Conservation (phyloP, 192 early-diverging fungal genomes). For the Backusella tarrabulga region DNA sequence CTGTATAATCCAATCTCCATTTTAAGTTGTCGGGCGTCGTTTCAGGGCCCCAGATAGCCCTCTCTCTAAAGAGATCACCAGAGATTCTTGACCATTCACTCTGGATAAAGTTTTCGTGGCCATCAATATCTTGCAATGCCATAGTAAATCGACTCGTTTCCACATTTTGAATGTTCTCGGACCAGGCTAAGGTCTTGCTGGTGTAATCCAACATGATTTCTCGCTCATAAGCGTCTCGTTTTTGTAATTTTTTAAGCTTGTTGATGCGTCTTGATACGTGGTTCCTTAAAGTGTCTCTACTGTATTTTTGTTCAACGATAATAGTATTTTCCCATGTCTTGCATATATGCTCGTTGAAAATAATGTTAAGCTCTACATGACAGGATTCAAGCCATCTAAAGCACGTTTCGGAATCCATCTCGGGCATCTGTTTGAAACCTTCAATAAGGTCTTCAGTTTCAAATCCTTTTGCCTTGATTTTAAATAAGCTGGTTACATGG, state of each 20-base stretch:
- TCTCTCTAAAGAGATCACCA: slow-evolving; percentile 52
- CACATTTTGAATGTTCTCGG: slow-evolving; percentile 55
- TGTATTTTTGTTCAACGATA: slow-evolving; percentile 46
- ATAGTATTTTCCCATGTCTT: slow-evolving; percentile 59
- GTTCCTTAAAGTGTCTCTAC: slow-evolving; percentile 47
- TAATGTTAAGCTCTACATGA: slow-evolving; percentile 45
- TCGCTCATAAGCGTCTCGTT: slow-evolving; percentile 40
- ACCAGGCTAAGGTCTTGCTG: slow-evolving; percentile 51
- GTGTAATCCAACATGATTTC: slow-evolving; percentile 51
- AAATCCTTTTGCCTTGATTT: slow-evolving; percentile 16
- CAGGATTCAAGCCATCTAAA: slow-evolving; percentile 56
- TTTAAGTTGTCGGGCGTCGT: slow-evolving; percentile 17
- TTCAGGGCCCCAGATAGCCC: slow-evolving; percentile 61
- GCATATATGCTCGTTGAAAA: slow-evolving; percentile 57
- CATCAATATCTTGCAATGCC: slow-evolving; percentile 57
- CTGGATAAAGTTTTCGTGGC: slow-evolving; percentile 55
- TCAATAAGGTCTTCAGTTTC: slow-evolving; percentile 53
- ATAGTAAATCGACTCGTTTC: slow-evolving; percentile 55
- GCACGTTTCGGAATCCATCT: slow-evolving; percentile 58
- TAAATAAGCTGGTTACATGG: slow-evolving; percentile 45
- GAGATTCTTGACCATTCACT: slow-evolving; percentile 61
- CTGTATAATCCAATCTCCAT: slow-evolving; percentile 62
- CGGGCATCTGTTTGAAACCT: slow-evolving; percentile 53
- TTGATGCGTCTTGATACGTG: slow-evolving; percentile 45
- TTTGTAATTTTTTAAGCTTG: slow-evolving; percentile 52